phyloP scores from a whole-genome alignment of 305 asterid genomes.

The Withania somnifera region DNA sequence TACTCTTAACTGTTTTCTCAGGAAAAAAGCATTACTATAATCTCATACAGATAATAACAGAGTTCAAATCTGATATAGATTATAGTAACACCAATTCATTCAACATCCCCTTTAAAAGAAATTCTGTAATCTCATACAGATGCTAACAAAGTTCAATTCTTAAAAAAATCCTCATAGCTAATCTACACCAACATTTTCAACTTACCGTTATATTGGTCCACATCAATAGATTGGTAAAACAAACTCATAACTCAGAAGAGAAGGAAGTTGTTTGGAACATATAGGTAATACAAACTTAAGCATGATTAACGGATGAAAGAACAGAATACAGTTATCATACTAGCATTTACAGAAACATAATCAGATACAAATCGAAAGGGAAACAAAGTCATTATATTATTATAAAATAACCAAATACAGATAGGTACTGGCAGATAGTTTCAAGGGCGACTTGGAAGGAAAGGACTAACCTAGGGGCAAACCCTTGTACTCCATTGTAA shows the following conservation, averaged over 20 bases:
- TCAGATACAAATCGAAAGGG: neutral
- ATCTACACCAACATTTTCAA: neutral
- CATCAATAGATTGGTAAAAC: neutral
- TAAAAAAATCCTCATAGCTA: neutral
- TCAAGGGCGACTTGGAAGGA: neutral
- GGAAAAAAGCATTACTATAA: neutral
- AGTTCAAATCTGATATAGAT: neutral
- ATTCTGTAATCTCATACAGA: neutral
- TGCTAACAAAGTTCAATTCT: neutral
- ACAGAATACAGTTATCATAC: neutral
- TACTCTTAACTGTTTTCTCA: neutral
- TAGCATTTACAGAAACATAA: neutral
- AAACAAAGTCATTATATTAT: neutral
- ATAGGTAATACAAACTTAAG: neutral
- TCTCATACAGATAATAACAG: neutral
- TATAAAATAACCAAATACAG: neutral
- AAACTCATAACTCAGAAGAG: neutral
- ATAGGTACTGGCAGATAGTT: neutral
- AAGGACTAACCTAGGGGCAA: conserved; percentile 67
- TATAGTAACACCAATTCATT: neutral
- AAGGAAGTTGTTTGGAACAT: neutral
- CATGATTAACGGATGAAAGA: neutral
- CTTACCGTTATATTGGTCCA: neutral
- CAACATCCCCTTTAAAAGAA: neutral
- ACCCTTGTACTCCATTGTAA: conserved; percentile 95